A percentile compares a stretch with the other conserved stretches of the same genome.
Conservation (phyloP, 805 yeast genomes). For the Cyberlindnera japonica region DNA sequence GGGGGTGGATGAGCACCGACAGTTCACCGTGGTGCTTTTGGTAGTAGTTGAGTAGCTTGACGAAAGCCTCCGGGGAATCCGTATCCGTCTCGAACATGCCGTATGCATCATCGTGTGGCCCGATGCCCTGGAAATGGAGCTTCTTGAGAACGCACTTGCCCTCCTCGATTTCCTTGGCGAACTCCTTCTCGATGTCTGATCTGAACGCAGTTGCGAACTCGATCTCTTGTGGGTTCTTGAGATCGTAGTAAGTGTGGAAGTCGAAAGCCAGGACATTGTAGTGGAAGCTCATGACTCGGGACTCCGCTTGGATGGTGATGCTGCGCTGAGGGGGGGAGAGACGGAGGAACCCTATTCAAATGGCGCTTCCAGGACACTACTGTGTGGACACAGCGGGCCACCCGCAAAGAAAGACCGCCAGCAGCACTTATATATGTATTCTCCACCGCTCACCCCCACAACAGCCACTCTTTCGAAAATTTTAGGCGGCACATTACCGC, state of each 20-base stretch:
- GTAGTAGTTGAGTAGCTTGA: constrained; percentile 44
- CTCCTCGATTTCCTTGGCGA: constrained; percentile 36
- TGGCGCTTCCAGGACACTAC: no score
- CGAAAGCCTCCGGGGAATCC: constrained; percentile 41
- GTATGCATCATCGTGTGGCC: constrained; percentile 50
- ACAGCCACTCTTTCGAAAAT: no score
- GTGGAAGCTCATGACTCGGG: constrained; percentile 15
- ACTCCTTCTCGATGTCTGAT: constrained; percentile 37
- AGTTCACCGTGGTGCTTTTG: constrained; percentile 50
- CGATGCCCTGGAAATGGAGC: constrained; percentile 46
- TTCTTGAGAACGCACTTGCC: constrained; percentile 42
- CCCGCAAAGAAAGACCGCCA: no score
- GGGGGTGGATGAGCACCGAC: constrained; percentile 55
- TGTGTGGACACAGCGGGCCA: no score
- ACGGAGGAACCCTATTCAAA: no score
- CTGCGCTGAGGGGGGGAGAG: no score
- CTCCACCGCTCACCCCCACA: neutral
- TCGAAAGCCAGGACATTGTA: constrained; percentile 41
- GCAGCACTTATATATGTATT: no score
- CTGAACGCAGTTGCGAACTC: constrained; percentile 36
- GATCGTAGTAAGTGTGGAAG: constrained; percentile 50
- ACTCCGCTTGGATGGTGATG: no score
- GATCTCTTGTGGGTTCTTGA: constrained; percentile 28
- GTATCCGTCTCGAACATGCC: constrained; percentile 59
- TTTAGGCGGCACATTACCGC: no score